Evolutionary conservation across 805 yeast genomes (phyloP), one percentile per base, ranked within the genome.

Genomic region (Metschnikowia noctiluminum): DNA sequence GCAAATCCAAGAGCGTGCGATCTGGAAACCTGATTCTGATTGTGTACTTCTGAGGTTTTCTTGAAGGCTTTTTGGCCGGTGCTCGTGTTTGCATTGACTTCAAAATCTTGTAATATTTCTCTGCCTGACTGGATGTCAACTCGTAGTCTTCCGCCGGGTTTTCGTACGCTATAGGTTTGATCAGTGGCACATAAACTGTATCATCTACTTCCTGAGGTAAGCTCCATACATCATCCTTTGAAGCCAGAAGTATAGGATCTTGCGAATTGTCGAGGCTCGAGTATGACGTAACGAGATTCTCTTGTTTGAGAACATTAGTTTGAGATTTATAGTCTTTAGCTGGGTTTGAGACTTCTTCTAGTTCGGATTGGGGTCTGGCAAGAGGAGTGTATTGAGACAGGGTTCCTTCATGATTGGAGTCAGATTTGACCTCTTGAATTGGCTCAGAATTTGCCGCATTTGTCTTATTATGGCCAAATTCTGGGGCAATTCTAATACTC

Each of bases 121-220:
- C 66, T 2, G 72, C 74, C 51, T 73, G 76, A 14, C 61, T 45
- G 6, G 67, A 56, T 1, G 75, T 69, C 64, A 73, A 57, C 21
- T 69, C 65, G 55, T 73, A 73, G 52, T 73, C 77, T 35, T 64
- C 68, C 14, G 71, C 76, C 3, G 76, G 76, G 49, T 72, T 73
- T 21, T 71, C 74, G 47, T 71, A 73, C 1, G 49, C 9, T 3
- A 43, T 35, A 11, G 45, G 40, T 26, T 43, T 35, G 7, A 34
- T 35, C 39, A 40, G 46, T 8, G 60, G 57, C 2, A 48, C 40
- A 21, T 56, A 56, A 8, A 50, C 46, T 10, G 57, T 53, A 38
- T 56, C 60, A 9, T 45, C 35, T 4, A 26, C 38, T 14, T 49
- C 54, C 15, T 12, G 46, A 3, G 49, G 52, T 32, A 53, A 41